These are phyloP conservation scores for Xylogone sp. DNA, from an alignment of 2,329 filamentous ascomycete genomes.

Conservation along the genomic window DNA sequence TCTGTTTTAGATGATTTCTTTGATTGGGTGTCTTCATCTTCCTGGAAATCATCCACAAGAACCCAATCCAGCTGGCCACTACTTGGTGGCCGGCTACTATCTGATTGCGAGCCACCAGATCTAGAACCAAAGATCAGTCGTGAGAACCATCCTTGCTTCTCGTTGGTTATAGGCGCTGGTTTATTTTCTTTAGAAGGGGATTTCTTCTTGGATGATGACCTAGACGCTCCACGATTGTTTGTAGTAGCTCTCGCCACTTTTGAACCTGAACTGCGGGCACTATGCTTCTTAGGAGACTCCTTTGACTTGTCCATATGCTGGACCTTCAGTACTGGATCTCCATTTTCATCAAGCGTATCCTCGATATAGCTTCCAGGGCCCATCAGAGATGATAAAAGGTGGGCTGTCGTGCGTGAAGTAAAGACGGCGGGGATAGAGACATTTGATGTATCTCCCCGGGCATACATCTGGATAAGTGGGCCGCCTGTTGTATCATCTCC, in stretches of 20 bases:
- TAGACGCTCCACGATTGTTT: constrained; percentile 22
- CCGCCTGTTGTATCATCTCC: constrained; percentile 90
- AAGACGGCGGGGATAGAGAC: constrained; percentile 92
- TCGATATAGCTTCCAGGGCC: constrained; percentile 64
- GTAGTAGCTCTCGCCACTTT: constrained; percentile 18
- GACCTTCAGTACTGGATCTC: constrained; percentile 51
- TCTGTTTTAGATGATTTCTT: constrained; percentile 37
- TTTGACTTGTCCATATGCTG: constrained; percentile 35
- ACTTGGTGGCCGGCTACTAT: constrained; percentile 63
- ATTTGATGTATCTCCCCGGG: constrained; percentile 92
- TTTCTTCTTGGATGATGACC: constrained; percentile 24
- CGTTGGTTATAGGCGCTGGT: constrained; percentile 10
- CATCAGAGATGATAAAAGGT: constrained; percentile 83
- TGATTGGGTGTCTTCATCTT: constrained; percentile 39
- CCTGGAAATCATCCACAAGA: constrained; percentile 61
- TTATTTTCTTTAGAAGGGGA: constrained; percentile 18
- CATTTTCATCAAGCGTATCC: constrained; percentile 56
- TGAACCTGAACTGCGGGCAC: constrained; percentile 23
- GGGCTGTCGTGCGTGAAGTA: constrained; percentile 90
- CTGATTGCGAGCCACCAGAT: constrained; percentile 29
- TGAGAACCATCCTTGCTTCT: constrained; percentile 40
- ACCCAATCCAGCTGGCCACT: constrained; percentile 76
- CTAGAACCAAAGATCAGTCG: constrained; percentile 36
- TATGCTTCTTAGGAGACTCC: constrained; percentile 23
- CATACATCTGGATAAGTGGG: constrained; percentile 94